Evolutionary conservation across 2,329 filamentous ascomycete genomes (phyloP).

Genomic region (Periconia digitata): DNA sequence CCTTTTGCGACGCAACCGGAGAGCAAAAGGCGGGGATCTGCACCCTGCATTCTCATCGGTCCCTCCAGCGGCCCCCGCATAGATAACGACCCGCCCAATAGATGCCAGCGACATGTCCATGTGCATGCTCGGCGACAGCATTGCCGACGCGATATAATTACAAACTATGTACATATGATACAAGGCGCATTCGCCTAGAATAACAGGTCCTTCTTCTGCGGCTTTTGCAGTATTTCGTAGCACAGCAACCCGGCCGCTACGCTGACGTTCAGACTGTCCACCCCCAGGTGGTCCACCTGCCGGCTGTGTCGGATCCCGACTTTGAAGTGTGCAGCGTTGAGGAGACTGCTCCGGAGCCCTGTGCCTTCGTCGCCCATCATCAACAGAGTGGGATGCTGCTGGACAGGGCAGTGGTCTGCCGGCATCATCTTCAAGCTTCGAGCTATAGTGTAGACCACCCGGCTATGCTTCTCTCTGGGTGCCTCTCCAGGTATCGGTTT

Average conservation of each 20-base stretch:
- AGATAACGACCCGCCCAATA: slow-evolving; percentile 8
- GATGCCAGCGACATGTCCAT: neutral
- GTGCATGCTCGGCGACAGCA: neutral
- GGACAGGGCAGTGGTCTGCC: slow-evolving; percentile 29
- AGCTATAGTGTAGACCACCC: slow-evolving; percentile 27
- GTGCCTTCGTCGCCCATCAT: slow-evolving; percentile 58
- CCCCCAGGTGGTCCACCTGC: slow-evolving; percentile 52
- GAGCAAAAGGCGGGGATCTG: neutral
- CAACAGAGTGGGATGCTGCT: slow-evolving; percentile 67
- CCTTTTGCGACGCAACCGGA: neutral
- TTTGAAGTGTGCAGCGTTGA: slow-evolving; percentile 63
- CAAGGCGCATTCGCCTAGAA: slow-evolving; percentile 23
- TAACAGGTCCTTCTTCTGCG: slow-evolving; percentile 21
- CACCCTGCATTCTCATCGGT: neutral
- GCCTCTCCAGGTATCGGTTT: too few relatives aligned
- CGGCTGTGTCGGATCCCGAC: slow-evolving; percentile 63
- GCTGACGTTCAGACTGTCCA: slow-evolving; percentile 93
- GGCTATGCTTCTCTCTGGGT: slow-evolving; percentile 6
- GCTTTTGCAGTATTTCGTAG: slow-evolving; percentile 63
- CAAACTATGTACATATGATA: slow-evolving; percentile 10
- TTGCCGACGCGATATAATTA: neutral
- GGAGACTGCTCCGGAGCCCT: slow-evolving; percentile 29
- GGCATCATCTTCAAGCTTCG: slow-evolving; percentile 21
- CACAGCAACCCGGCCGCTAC: slow-evolving; percentile 81
- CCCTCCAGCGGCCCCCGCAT: neutral